Conservation (phyloP, 352 stramenopile genomes). For the Labyrinthula sp. region DNA sequence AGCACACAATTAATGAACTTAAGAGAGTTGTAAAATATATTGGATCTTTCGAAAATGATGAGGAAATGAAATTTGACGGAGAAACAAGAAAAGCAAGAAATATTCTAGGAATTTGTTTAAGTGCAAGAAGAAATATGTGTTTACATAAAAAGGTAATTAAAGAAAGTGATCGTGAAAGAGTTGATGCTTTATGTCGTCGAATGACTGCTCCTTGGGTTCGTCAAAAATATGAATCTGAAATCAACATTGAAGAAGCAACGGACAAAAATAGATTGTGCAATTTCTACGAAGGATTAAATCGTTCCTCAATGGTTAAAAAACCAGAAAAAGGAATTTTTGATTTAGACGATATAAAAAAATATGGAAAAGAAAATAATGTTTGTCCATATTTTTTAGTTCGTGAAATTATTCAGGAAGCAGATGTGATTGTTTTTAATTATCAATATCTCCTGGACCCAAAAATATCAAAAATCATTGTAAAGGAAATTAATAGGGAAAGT, state of each 20-base stretch:
- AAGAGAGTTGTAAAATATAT: constrained; percentile 68
- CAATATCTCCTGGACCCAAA: constrained; percentile 99
- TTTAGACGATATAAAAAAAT: constrained; percentile 77
- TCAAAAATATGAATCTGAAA: constrained; percentile 33
- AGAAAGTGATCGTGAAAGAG: constrained; percentile 78
- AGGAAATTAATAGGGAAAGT: constrained; percentile 71
- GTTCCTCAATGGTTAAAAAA: constrained; percentile 57
- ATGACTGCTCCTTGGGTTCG: constrained; percentile 94
- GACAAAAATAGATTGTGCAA: constrained; percentile 33
- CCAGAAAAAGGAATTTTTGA: constrained; percentile 84
- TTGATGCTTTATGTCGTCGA: constrained; percentile 80
- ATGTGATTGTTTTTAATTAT: constrained; percentile 98
- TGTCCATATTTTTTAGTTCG: constrained; percentile 96
- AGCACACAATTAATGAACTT: constrained; percentile 87
- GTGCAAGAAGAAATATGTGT: constrained; percentile 89
- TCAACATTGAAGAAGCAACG: constrained; percentile 28
- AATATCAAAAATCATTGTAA: constrained; percentile 60
- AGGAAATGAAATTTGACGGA: neutral
- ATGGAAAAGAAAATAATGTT: constrained; percentile 65
- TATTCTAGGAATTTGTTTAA: constrained; percentile 63
- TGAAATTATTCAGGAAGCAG: constrained; percentile 82
- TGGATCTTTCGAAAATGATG: constrained; percentile 16
- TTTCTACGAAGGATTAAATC: constrained; percentile 47
- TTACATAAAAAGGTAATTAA: constrained; percentile 81
- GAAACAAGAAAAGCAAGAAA: constrained; percentile 6